A percentile compares a stretch with the other conserved stretches of the same genome.
These are phyloP conservation scores for Verbascum thapsus DNA, from an alignment of 257 asterid species.

Conservation along the genomic window DNA sequence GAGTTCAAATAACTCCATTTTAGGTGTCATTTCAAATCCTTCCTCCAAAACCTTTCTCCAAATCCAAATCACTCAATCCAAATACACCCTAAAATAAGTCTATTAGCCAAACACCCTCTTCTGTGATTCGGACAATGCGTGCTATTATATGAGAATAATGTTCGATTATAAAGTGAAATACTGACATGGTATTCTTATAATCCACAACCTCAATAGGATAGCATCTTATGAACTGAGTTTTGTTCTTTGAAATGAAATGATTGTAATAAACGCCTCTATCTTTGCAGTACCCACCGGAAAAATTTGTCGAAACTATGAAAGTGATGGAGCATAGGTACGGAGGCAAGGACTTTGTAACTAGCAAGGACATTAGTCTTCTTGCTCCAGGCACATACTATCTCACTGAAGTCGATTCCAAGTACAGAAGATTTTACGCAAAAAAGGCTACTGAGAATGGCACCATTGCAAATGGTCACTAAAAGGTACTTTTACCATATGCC, in stretches of 20 bases:
- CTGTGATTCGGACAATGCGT: no score
- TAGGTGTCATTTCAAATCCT: no score
- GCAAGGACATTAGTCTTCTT: constrained; percentile 82
- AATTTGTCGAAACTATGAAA: constrained; percentile 80
- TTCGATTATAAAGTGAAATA: no score
- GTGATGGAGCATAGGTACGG: constrained; percentile 98
- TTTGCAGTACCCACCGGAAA: constrained; percentile 80
- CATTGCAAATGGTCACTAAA: constrained; percentile 74
- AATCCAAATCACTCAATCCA: no score
- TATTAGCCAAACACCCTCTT: no score
- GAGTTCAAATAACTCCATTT: neutral
- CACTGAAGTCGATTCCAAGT: constrained; percentile 90
- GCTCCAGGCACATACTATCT: constrained; percentile 86
- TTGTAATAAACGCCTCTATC: constrained; percentile 7
- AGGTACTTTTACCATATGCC: constrained; percentile 29
- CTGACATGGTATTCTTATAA: no score
- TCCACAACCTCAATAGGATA: no score
- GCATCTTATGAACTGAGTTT: no score
- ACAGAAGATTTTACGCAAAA: constrained; percentile 80
- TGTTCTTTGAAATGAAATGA: neutral
- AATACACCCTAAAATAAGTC: no score
- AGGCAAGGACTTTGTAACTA: constrained; percentile 75
- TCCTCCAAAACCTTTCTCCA: no score
- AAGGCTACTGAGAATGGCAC: constrained; percentile 60
- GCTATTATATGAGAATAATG: no score